Evolutionary conservation across 2,329 filamentous ascomycete species (phyloP).

Genomic region (Dothideomycetidae sp.): DNA sequence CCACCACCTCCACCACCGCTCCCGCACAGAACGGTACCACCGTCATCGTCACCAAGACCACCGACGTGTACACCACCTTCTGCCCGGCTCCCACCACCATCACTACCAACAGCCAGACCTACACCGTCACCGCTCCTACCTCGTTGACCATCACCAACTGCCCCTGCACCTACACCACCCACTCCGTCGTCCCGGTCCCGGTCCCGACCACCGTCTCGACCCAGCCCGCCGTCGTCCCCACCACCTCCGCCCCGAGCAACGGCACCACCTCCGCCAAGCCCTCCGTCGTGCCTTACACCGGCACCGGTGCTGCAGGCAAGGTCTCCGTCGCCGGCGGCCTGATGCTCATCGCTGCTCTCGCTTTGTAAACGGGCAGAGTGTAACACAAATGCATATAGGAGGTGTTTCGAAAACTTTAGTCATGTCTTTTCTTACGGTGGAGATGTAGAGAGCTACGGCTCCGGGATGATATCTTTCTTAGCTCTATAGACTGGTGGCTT

Average conservation of each 20-base stretch:
- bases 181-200: slow-evolving; percentile 29
- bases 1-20: slow-evolving; percentile 22
- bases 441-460: too few species aligned
- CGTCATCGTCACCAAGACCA: slow-evolving; percentile 20
- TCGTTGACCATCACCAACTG: slow-evolving; percentile 18
- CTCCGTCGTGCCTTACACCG: slow-evolving; percentile 17
- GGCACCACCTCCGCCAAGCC: not conserved
- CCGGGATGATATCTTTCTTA: too few species aligned
- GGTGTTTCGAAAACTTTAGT: too few species aligned
- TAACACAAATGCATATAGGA: too few species aligned
- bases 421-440: too few species aligned
- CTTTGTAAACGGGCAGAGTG: slow-evolving; percentile 1
- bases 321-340: slow-evolving; percentile 24
- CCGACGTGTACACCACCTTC: slow-evolving; percentile 22
- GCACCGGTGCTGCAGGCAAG: slow-evolving; percentile 37
- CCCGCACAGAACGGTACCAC: slow-evolving; percentile 12
- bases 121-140: slow-evolving; percentile 15
- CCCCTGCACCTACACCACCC: slow-evolving; percentile 34
- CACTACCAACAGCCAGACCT: slow-evolving; percentile 16
- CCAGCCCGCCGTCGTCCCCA: not conserved
- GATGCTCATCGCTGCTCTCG: slow-evolving; percentile 34
- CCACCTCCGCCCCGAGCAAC: not conserved
- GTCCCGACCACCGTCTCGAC: not conserved
- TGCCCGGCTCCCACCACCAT: slow-evolving; percentile 19
- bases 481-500: too few species aligned